phyloP scores from a whole-genome alignment of 352 stramenopile species.

The Blastocystis sp. region DNA sequence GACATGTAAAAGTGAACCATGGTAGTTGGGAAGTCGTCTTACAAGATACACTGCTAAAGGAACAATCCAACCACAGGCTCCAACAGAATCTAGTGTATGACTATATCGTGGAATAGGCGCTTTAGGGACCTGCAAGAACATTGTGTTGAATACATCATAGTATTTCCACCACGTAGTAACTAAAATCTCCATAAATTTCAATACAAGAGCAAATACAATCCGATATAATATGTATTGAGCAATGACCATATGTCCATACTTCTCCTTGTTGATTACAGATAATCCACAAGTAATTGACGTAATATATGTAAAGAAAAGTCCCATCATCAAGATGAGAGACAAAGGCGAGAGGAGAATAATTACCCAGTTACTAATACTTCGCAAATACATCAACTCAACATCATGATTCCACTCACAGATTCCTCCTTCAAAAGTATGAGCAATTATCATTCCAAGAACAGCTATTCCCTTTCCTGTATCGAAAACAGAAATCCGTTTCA shows the following conservation, averaged over 20 bases:
- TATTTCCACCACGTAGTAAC: background rate
- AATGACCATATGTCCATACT: background rate
- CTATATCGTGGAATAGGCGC: background rate
- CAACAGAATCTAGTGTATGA: conserved; percentile 36
- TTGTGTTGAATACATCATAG: conserved; percentile 39
- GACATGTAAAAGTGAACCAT: conserved; percentile 15
- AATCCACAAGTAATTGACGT: conserved; percentile 2
- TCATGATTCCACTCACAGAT: background rate
- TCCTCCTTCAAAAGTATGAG: background rate
- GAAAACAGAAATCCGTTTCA: background rate
- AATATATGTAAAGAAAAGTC: conserved; percentile 56
- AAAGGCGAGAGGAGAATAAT: conserved; percentile 18
- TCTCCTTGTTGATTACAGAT: background rate
- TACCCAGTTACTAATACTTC: background rate
- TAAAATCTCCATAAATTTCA: background rate
- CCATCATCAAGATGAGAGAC: conserved; percentile 8
- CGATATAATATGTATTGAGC: background rate
- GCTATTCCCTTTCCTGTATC: background rate
- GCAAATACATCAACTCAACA: background rate
- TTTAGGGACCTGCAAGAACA: background rate
- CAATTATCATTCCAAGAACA: conserved; percentile 5
- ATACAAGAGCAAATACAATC: background rate
- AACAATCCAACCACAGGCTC: conserved; percentile 14
- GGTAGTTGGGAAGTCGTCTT: background rate
- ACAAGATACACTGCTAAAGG: conserved; percentile 25